Percentiles rank a stretch among this genome's conserved stretches.
phyloP scores from a whole-genome alignment of 2,329 filamentous ascomycete species.

The Dothideomycetidae sp. region DNA sequence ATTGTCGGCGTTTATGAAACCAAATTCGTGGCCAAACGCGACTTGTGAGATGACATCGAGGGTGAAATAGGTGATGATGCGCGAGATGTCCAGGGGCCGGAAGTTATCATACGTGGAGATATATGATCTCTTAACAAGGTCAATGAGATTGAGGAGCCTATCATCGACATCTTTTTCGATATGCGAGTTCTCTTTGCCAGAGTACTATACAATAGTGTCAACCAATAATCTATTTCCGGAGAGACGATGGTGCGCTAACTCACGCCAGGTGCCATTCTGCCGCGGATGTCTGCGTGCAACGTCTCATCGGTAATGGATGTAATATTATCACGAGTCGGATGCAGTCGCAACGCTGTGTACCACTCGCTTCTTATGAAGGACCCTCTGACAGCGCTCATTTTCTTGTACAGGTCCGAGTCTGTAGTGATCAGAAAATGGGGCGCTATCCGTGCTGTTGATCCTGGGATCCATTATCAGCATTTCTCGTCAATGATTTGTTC shows the following conservation, averaged over 20 bases:
- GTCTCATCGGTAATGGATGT: constrained; percentile 25
- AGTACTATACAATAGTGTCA: constrained; percentile 21
- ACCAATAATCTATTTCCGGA: background rate
- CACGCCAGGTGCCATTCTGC: constrained; percentile 23
- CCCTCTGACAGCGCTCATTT: constrained; percentile 26
- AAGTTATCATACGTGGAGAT: constrained; percentile 21
- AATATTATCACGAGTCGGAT: constrained; percentile 28
- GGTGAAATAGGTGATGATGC: constrained; percentile 27
- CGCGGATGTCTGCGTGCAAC: constrained; percentile 25
- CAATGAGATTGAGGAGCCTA: constrained; percentile 21
- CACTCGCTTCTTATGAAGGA: constrained; percentile 23
- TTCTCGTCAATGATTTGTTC: constrained; percentile 5
- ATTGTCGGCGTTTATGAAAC: constrained; percentile 34
- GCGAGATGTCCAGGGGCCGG: constrained; percentile 23
- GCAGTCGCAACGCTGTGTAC: constrained; percentile 25
- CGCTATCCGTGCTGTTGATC: constrained; percentile 26
- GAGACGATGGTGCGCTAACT: background rate
- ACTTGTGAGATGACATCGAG: constrained; percentile 29
- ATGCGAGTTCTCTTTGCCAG: constrained; percentile 26
- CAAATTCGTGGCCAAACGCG: constrained; percentile 33
- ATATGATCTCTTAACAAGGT: constrained; percentile 23
- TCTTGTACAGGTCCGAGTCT: constrained; percentile 24
- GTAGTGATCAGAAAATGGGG: constrained; percentile 25
- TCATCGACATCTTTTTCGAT: constrained; percentile 26
- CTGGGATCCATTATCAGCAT: constrained; percentile 15